phyloP scores from a whole-genome alignment of 352 stramenopile genomes.

The Aphanomyces astaci region DNA sequence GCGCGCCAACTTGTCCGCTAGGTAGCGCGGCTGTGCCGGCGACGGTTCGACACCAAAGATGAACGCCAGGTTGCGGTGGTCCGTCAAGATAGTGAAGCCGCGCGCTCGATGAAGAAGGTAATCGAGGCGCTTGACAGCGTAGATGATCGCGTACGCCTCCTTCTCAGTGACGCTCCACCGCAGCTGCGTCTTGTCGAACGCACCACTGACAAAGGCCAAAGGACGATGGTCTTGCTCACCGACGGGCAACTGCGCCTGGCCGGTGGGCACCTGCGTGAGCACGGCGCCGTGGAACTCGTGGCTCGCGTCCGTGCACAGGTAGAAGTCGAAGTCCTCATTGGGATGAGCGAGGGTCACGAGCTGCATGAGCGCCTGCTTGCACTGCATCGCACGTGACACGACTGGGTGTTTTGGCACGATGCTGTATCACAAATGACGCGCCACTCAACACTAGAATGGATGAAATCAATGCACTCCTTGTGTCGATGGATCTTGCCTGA shows the following conservation, averaged over 20 bases:
- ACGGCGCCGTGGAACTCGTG: constrained; percentile 26
- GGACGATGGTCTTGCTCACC: constrained; percentile 25
- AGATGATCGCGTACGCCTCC: constrained; percentile 27
- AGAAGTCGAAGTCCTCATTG: constrained; percentile 10
- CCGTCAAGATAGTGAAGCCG: constrained; percentile 22
- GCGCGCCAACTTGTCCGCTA: constrained; percentile 31
- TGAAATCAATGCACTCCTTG: too few relatives aligned
- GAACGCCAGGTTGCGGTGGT: constrained; percentile 29
- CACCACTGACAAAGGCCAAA: constrained; percentile 27
- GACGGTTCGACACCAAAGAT: constrained; percentile 22
- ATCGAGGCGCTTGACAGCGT: constrained; percentile 23
- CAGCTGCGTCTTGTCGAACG: constrained; percentile 11
- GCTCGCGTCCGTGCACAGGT: constrained; percentile 28
- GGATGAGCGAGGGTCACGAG: constrained; percentile 28
- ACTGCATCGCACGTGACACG: too few relatives aligned
- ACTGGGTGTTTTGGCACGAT: too few relatives aligned
- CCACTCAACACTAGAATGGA: too few relatives aligned
- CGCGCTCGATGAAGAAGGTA: constrained; percentile 24
- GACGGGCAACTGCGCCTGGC: background rate
- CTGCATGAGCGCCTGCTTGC: constrained; percentile 18
- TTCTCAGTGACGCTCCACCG: constrained; percentile 28
- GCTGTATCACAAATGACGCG: too few relatives aligned
- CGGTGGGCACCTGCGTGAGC: constrained; percentile 21
- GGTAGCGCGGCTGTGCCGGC: constrained; percentile 21
- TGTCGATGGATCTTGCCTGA: too few relatives aligned